Base-by-base conservation (phyloP, 305 asterid genomes). In the Ilex paraguariensis region DNA sequence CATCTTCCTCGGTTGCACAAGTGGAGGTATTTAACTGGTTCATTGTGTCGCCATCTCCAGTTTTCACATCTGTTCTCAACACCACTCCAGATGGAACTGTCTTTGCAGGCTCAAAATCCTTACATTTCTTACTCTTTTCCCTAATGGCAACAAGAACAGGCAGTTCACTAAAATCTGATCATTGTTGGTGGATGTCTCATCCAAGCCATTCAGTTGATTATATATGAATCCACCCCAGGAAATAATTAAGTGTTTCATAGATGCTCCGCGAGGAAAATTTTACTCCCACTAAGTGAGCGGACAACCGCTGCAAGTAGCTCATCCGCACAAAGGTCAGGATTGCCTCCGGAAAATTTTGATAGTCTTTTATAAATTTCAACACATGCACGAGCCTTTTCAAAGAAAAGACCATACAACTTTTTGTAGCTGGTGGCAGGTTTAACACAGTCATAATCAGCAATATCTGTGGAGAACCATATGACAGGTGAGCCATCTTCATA, bases 221-320 rank as follows among this genome's bases (percentile, higher is more conserved):
- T 90, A 90, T 66, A 90, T 86, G 76, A 92, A 92, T 42, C 75
- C 88, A 9, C 98, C 98, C 66, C 82, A 95, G 62, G 94, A 86
- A 75, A 92, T 68, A 60, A 92, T 65, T 60, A 90, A 90, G 72
- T 92, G 96, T 73, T 90, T 70, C 58, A 90, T 74, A 64, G 90
- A 81, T 55, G 72, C 77, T 71, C 91, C 93, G 55, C 78, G 60
- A 61, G 94, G 73, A 90, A 90, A 76, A 83, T 83, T 73, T 87
- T 87, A 80, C 81, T 75, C 57, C 85, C 84, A 65, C 83, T 84
- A 86, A 90, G 79, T 15, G 88, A 75, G 52, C 98, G 96, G 52
- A 84, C 94, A 74, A 87, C 84, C 44, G 88, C 94, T 49, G 95
- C 98, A 76, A 93, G 87, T 80, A 93, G 77, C 81, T 87, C 98